phyloP scores from a whole-genome alignment of 1,139 yeast species.

The Pichia sp. region DNA sequence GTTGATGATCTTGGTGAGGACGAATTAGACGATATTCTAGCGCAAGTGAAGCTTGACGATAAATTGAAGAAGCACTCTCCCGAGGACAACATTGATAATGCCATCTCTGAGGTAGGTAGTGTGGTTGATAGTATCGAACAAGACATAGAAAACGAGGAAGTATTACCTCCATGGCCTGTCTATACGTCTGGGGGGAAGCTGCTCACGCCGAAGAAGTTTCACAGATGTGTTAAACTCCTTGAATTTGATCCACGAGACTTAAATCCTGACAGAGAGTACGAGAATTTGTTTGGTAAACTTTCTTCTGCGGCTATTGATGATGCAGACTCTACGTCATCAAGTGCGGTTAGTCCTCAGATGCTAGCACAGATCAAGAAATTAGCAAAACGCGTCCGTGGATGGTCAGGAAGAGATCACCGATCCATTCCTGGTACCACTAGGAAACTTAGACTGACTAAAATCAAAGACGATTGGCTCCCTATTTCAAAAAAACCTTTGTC shows the following conservation, averaged over 20 bases:
- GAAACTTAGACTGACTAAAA: conserved; percentile 63
- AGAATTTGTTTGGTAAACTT: conserved; percentile 67
- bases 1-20: conserved; percentile 24
- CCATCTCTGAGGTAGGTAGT: conserved; percentile 12
- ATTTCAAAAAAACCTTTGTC: conserved; percentile 57
- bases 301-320: conserved; percentile 68
- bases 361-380: conserved; percentile 59
- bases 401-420: conserved; percentile 79
- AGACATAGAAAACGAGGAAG: conserved; percentile 23
- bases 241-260: conserved; percentile 51
- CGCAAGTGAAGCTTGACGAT: conserved; percentile 17
- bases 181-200: conserved; percentile 42
- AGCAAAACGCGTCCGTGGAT: conserved; percentile 64
- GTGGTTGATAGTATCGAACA: conserved; percentile 24
- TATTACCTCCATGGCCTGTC: conserved; percentile 30
- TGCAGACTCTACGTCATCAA: conserved; percentile 60
- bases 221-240: conserved; percentile 39
- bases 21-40: conserved; percentile 22
- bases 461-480: conserved; percentile 81
- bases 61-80: conserved; percentile 17
- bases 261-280: conserved; percentile 79
- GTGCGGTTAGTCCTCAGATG: conserved; percentile 62
- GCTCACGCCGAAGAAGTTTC: conserved; percentile 44
- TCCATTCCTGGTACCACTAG: conserved; percentile 70
- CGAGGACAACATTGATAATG: conserved; percentile 21